Evolutionary conservation across 2,329 filamentous ascomycete genomes (phyloP), one percentile per base, ranked within the genome.

Genomic region (Ceratocystis colombiana): DNA sequence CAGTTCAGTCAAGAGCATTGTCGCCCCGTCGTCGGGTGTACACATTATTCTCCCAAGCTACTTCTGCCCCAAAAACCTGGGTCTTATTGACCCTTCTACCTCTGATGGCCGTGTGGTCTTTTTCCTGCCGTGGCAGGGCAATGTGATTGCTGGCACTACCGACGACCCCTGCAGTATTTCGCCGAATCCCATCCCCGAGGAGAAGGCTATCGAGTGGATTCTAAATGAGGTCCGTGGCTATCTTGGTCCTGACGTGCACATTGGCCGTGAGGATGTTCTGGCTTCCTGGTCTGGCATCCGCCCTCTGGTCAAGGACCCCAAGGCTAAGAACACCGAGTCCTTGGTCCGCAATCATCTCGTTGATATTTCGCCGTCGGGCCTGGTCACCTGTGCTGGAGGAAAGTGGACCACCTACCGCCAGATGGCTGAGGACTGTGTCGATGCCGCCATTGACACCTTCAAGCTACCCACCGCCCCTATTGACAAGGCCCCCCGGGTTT

Each of bases 321-420:
- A 91, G 73, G 89, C 89, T 64, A 85, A 85, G 75, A 93, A 90
- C 74, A 94, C 90, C 0, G 87, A 95, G 76, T 91, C 90, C 30
- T 84, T 96, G 20, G 90, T 95, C 64, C 88, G 90, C 66, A 95
- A 92, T 75, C 90, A 95, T 74, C 80, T 96, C 55, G 84, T 95
- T 70, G 87, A 90, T 68, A 81, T 89, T 62, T 93, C 89, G n/a
- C 76, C 82, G 1, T 90, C 88, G 5, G 90, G 90, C 10, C 81
- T 95, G 22, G 77, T 96, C 70, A 96, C 90, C 44, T 92, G 89
- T 72, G 89, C 89, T 33, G 90, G 90, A 71, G 90, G 90, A 61
- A 95, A 96, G 77, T 95, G 90, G 90, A 95, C 90, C 2, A 95
- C 90, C 1, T 95, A 95, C 77, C 87, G 90, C 66, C 89, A 95